These are phyloP conservation scores for Diplosphaera chodatii DNA, from an alignment of 139 green algal species.

Conservation along the genomic window DNA sequence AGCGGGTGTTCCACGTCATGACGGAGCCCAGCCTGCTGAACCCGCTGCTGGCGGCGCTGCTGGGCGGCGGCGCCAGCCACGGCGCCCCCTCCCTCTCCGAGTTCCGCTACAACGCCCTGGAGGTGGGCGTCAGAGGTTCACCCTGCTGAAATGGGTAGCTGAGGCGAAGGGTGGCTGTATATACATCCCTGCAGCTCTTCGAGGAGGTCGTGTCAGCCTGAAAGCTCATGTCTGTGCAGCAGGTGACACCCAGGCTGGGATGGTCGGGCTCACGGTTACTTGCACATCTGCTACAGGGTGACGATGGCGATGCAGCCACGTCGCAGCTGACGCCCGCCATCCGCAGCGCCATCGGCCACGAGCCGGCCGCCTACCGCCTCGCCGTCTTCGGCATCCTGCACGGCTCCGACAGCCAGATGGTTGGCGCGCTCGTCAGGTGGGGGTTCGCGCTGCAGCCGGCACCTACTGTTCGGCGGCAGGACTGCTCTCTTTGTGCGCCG, in stretches of 20 bases:
- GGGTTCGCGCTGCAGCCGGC: no score
- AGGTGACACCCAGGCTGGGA: no score
- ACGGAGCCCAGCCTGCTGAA: conserved; percentile 5
- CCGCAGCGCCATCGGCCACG: not conserved
- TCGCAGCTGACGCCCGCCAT: not conserved
- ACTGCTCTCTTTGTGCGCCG: no score
- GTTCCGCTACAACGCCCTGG: not conserved
- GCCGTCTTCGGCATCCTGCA: conserved; percentile 30
- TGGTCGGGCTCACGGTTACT: no score
- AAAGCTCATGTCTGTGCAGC: no score
- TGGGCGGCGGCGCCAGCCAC: not conserved
- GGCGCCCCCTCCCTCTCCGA: not conserved
- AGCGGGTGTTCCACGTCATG: conserved; percentile 54
- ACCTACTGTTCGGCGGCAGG: no score
- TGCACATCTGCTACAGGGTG: no score
- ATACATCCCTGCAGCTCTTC: no score
- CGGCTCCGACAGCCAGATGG: conserved; percentile 29
- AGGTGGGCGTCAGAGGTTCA: not conserved
- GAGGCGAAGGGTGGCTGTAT: no score
- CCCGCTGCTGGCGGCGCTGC: conserved; percentile 5
- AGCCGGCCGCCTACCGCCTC: conserved; percentile 17
- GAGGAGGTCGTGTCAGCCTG: no score
- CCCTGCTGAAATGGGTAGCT: no score
- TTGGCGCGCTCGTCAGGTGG: conserved; percentile 25
- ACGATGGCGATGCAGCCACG: not conserved